phyloP scores from a whole-genome alignment of 345 rosid genomes.

The Physaria fendleri region DNA sequence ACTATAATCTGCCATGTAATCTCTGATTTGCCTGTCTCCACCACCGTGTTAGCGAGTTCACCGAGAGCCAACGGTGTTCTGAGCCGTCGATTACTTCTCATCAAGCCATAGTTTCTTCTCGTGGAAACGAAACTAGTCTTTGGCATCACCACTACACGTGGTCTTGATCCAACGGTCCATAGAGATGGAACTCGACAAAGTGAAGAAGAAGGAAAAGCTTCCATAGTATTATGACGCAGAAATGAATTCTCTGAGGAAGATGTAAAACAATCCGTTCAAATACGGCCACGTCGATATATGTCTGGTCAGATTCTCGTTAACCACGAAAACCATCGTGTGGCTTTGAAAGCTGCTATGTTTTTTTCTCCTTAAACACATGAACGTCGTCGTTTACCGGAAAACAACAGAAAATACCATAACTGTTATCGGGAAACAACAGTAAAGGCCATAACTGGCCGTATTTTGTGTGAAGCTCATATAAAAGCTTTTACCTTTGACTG shows the following conservation, averaged over 20 bases:
- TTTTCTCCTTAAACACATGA: neutral
- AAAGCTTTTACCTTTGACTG: neutral
- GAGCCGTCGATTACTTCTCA: slow-evolving; percentile 8
- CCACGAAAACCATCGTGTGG: slow-evolving; percentile 29
- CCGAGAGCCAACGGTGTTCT: slow-evolving; percentile 29
- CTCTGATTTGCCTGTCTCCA: slow-evolving; percentile 38
- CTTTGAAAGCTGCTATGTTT: neutral
- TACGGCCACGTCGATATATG: slow-evolving; percentile 31
- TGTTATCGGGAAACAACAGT: neutral
- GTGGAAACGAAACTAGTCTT: slow-evolving; percentile 7
- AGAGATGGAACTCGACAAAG: slow-evolving; percentile 18
- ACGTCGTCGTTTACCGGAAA: slow-evolving; percentile 2
- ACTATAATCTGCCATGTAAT: slow-evolving; percentile 72
- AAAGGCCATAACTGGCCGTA: slow-evolving; percentile 15
- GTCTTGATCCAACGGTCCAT: slow-evolving; percentile 16
- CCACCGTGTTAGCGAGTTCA: slow-evolving; percentile 33
- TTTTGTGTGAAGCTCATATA: neutral
- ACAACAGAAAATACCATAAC: slow-evolving; percentile 10
- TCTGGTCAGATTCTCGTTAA: slow-evolving; percentile 36
- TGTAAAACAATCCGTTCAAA: slow-evolving; percentile 22
- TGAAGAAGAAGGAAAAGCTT: slow-evolving; percentile 33
- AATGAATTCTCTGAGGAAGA: neutral
- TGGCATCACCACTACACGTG: slow-evolving; percentile 24
- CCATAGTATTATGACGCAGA: slow-evolving; percentile 28
- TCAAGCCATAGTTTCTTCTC: slow-evolving; percentile 4